Evolutionary conservation across 495 filamentous ascomycete species (phyloP).

Genomic region (Aspergillus heteromorphus): DNA sequence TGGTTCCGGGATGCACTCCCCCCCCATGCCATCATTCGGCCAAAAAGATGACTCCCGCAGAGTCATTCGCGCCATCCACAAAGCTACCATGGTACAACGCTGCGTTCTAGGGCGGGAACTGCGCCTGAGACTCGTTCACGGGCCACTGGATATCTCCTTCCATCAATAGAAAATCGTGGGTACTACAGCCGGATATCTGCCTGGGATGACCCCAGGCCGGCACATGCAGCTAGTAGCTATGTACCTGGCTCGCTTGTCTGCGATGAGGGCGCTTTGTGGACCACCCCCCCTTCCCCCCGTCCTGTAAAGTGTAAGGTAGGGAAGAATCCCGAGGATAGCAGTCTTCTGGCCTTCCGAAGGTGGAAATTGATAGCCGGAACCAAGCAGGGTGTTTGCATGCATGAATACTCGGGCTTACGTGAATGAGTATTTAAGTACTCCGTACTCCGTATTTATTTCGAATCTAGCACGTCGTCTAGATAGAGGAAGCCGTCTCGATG

Average conservation of each 20-base stretch:
- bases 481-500: neutral
- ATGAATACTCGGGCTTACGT: neutral
- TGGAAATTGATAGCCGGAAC: neutral
- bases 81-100: neutral
- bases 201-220: neutral
- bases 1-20: neutral
- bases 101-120: neutral
- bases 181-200: neutral
- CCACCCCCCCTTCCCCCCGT: neutral
- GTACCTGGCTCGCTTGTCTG: neutral
- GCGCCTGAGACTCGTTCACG: neutral
- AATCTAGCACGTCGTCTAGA: neutral
- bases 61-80: neutral
- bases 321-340: neutral
- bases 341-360: neutral
- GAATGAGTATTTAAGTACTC: neutral
- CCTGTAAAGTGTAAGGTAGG: too few species aligned
- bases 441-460: too few species aligned
- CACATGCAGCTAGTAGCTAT: neutral
- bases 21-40: neutral
- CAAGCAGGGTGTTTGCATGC: neutral
- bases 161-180: neutral
- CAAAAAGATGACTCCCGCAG: neutral
- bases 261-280: neutral
- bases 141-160: neutral